Conservation (phyloP, 768 basidiomycete genomes). For the Boletus vinaceobasis region DNA sequence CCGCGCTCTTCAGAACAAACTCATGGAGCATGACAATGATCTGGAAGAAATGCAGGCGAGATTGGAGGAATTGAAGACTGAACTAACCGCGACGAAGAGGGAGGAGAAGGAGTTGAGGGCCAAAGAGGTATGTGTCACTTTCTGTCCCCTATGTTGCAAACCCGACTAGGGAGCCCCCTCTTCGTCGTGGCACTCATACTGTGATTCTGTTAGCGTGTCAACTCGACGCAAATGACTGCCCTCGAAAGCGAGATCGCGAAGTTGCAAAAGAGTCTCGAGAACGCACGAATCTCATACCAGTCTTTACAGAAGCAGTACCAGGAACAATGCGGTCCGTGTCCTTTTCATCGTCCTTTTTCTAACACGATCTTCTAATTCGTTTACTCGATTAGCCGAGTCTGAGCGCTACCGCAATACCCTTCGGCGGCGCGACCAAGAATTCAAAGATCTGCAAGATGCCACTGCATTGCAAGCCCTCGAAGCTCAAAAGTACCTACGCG, state of each 20-base stretch:
- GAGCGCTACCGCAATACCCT: slow-evolving; percentile 76
- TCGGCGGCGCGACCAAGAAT: slow-evolving; percentile 69
- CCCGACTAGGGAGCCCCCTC: not conserved
- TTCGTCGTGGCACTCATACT: slow-evolving; percentile 4
- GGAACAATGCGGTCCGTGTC: slow-evolving; percentile 75
- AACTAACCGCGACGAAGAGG: slow-evolving; percentile 75
- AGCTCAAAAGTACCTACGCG: slow-evolving; percentile 57
- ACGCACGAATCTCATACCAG: slow-evolving; percentile 65
- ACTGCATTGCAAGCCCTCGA: slow-evolving; percentile 63
- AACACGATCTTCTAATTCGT: not conserved
- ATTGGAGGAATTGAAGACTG: slow-evolving; percentile 74
- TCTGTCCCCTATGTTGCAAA: slow-evolving; percentile 3
- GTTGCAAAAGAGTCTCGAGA: slow-evolving; percentile 70
- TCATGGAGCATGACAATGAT: slow-evolving; percentile 77
- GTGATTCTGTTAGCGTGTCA: slow-evolving; percentile 48
- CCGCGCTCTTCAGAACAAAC: slow-evolving; percentile 57
- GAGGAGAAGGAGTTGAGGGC: slow-evolving; percentile 90
- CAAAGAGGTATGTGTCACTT: slow-evolving; percentile 63
- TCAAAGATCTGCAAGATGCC: slow-evolving; percentile 61
- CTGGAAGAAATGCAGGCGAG: slow-evolving; percentile 74
- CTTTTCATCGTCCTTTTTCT: not conserved
- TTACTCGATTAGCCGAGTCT: slow-evolving; percentile 52
- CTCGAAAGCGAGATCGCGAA: slow-evolving; percentile 80
- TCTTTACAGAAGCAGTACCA: slow-evolving; percentile 84
- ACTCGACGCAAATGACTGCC: slow-evolving; percentile 59